Evolutionary conservation across 306 rosid genomes (phyloP).

Genomic region (Cicer chorassanicum): DNA sequence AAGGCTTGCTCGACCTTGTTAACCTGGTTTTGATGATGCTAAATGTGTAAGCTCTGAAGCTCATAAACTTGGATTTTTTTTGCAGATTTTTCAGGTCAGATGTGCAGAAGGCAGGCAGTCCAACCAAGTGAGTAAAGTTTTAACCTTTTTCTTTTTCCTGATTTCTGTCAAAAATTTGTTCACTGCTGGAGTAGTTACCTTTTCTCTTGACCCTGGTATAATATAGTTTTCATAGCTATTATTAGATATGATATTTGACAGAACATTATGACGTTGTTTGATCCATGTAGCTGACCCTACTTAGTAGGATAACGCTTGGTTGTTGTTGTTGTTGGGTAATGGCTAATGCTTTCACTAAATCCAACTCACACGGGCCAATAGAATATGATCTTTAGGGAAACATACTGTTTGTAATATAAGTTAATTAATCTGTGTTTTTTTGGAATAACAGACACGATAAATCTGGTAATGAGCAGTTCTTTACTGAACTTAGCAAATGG

Average conservation of each 20-base stretch:
- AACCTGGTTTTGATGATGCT: conserved; percentile 27
- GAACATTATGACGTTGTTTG: no score
- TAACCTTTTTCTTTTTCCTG: conserved; percentile 12
- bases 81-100: conserved; percentile 82
- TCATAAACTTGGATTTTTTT: conserved; percentile 36
- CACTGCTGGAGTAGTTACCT: neutral
- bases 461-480: conserved; percentile 90
- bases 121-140: conserved; percentile 68
- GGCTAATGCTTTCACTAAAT: neutral
- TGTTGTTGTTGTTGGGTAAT: neutral
- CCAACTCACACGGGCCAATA: conserved; percentile 1
- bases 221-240: conserved; percentile 28
- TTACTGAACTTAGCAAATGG: conserved; percentile 93
- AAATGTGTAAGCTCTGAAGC: conserved; percentile 24
- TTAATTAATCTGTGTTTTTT: neutral
- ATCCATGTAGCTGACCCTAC: no score
- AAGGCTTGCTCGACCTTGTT: conserved; percentile 10
- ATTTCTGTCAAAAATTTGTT: conserved; percentile 23
- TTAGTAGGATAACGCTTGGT: no score
- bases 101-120: conserved; percentile 86
- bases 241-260: no score
- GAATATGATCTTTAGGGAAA: neutral
- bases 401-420: neutral
- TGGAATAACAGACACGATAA: conserved; percentile 70
- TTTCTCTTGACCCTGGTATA: conserved; percentile 8